These are phyloP conservation scores for Aureobasidium zeae DNA, from an alignment of 2,329 filamentous ascomycete genomes.

Conservation along the genomic window DNA sequence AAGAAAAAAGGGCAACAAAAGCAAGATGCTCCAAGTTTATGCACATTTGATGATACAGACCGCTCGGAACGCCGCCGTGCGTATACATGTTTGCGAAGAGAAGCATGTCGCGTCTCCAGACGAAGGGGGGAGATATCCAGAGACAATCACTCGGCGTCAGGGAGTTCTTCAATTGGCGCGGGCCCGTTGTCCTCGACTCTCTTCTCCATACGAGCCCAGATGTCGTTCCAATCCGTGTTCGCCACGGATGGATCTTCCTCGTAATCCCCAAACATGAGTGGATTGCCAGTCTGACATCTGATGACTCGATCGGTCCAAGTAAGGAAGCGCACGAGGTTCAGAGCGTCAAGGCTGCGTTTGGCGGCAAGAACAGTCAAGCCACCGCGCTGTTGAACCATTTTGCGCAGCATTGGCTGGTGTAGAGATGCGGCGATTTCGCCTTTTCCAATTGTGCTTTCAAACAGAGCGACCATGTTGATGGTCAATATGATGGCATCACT, in stretches of 20 bases:
- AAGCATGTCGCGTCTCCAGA: no score
- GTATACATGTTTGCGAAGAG: no score
- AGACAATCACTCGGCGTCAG: neutral
- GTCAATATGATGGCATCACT: slow-evolving; percentile 3
- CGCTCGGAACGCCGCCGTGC: no score
- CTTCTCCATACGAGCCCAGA: slow-evolving; percentile 8
- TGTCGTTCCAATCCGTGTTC: slow-evolving; percentile 5
- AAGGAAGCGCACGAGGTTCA: slow-evolving; percentile 4
- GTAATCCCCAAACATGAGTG: slow-evolving; percentile 6
- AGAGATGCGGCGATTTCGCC: neutral
- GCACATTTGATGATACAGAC: no score
- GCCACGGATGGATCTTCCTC: neutral
- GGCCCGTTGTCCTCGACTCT: slow-evolving; percentile 4
- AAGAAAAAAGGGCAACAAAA: no score
- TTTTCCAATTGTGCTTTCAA: neutral
- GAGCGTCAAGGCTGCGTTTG: neutral
- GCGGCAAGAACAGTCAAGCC: neutral
- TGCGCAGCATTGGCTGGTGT: neutral
- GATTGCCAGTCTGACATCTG: slow-evolving; percentile 3
- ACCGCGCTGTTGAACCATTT: slow-evolving; percentile 4
- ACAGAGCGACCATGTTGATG: slow-evolving; percentile 6
- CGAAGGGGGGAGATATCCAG: no score
- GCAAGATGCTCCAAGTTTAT: no score
- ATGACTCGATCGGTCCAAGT: slow-evolving; percentile 8
- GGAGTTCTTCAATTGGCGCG: slow-evolving; percentile 5